Evolutionary conservation across 192 early-diverging fungal species (phyloP), one percentile per base, ranked within the genome.

Genomic region (Dissophora ornata): DNA sequence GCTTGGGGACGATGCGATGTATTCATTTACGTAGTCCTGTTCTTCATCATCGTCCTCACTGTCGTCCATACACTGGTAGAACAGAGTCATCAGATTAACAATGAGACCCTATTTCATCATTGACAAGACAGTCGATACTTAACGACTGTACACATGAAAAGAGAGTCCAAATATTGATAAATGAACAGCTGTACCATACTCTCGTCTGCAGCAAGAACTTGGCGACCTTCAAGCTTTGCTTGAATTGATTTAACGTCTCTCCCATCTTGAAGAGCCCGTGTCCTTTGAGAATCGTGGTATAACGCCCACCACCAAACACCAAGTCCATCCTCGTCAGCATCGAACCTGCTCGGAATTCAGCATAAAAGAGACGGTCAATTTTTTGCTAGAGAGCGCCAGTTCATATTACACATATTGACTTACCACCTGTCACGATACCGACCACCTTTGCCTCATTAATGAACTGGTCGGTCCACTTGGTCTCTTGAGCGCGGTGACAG

Each of bases 1-100:
- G n/a, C n/a, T n/a, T n/a, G n/a, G n/a, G 46, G 52, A 54, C 24
- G 52, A 54, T 34, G 52, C 26, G 24, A 30, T 54, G 1, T 15
- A 16, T 3, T 54, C 33, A 19, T 33, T 54, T 26, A 34, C 15
- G 33, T 13, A 32, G 19, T 49, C 47, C 47, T 49, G 22, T 24
- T 6, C 24, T 25, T 49, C 47, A 25, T 49, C 47, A 11, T 22
- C 47, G 21, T 24, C 47, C 22, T 49, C 47, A 2, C 11, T 22
- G 21, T 49, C 21, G 18, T 3, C 21, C 7, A 49, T 19, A 49
- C 47, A 24, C 21, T 25, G 47, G 11, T 49, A 24, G 47, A 24
- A 49, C 22, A 49, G 22, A 19, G 21, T 19, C 47, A 49, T 49
- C 47, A 49, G 11, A 19, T 24, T 19, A 24, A 49, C 24, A 24